Percentiles rank a stretch among this genome's conserved stretches.
Evolutionary conservation across 2,329 filamentous ascomycete genomes (phyloP).

Genomic region (Sclerotinia subarctica): DNA sequence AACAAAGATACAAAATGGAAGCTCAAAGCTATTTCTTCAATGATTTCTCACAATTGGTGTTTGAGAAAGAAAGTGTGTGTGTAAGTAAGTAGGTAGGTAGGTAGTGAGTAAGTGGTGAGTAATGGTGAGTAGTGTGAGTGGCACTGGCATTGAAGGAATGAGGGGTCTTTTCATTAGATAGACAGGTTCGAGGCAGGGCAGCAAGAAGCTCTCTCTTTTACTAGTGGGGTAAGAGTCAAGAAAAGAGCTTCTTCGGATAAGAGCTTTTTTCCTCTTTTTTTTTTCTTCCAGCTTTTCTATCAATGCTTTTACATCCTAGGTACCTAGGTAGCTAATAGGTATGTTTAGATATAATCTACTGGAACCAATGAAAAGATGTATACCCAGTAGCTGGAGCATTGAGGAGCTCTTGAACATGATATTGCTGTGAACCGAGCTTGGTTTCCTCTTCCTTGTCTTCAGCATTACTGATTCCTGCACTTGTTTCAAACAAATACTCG

Average conservation of each 20-base stretch:
- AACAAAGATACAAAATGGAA: slow-evolving; percentile 4
- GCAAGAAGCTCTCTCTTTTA: background rate
- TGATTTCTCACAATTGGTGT: slow-evolving; percentile 20
- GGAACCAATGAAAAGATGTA: background rate
- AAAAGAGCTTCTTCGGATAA: slow-evolving; percentile 1
- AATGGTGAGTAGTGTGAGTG: background rate
- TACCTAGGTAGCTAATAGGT: background rate
- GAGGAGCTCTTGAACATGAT: background rate
- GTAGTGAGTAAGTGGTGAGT: too few species aligned
- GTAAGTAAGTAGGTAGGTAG: background rate
- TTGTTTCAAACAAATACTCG: background rate
- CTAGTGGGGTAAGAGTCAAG: slow-evolving; percentile 12
- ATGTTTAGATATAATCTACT: background rate
- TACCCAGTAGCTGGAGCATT: background rate
- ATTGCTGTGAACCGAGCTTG: background rate
- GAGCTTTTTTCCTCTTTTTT: slow-evolving; percentile 5
- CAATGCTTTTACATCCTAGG: background rate
- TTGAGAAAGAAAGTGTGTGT: slow-evolving; percentile 8
- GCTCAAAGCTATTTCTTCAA: slow-evolving; percentile 11
- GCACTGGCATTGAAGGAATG: background rate
- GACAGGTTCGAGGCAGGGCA: background rate
- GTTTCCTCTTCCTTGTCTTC: background rate
- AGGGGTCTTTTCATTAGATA: slow-evolving; percentile 3
- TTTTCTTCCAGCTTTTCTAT: background rate
- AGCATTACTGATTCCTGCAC: background rate